These are phyloP conservation scores for Solanum medicagineum DNA, from an alignment of 257 asterid genomes.

Conservation along the genomic window DNA sequence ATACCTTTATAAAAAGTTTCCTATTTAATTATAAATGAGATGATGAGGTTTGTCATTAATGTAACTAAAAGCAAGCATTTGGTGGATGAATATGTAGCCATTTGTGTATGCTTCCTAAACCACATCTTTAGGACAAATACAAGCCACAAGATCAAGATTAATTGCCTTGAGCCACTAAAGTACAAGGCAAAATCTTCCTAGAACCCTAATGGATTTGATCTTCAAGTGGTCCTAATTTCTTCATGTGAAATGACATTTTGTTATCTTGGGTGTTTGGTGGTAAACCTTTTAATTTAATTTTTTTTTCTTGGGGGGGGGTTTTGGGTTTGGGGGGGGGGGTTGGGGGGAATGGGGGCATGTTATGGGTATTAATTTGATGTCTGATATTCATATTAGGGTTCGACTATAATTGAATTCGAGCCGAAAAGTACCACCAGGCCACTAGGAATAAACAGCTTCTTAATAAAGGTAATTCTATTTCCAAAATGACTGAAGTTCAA, in stretches of 20 bases:
- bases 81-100: not conserved
- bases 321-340: not conserved
- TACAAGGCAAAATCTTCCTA: not conserved
- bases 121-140: not conserved
- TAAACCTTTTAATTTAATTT: too few species aligned
- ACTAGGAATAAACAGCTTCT: accelerated
- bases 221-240: not conserved
- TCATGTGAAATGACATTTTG: not conserved
- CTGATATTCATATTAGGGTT: not conserved
- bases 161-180: not conserved
- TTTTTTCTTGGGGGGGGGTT: too few species aligned
- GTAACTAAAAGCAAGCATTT: not conserved
- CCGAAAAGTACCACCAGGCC: not conserved
- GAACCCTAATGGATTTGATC: not conserved
- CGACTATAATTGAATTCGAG: not conserved
- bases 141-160: not conserved
- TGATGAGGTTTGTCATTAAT: not conserved
- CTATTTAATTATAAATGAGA: not conserved
- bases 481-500: not conserved
- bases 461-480: not conserved
- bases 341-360: not conserved
- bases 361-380: not conserved
- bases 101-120: not conserved
- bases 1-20: not conserved
- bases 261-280: not conserved